Evolutionary conservation across 768 basidiomycete genomes (phyloP).

Genomic region (Rhodocollybia butyracea): DNA sequence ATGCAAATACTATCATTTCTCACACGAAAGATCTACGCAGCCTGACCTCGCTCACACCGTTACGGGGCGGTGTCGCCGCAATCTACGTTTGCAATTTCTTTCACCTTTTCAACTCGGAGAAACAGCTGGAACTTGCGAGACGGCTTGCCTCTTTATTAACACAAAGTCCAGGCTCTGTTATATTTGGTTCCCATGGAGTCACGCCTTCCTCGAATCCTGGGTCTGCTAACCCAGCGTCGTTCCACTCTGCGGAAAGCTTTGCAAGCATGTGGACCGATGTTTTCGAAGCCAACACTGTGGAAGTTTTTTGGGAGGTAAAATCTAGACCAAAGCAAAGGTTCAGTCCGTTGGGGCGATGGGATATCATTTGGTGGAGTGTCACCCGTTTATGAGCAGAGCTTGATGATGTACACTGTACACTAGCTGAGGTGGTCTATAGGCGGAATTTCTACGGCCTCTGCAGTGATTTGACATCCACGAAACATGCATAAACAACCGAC

Average conservation of each 20-base stretch:
- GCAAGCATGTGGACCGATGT: background rate
- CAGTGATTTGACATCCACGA: background rate
- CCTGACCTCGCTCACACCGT: conserved; percentile 33
- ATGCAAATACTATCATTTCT: conserved; percentile 22
- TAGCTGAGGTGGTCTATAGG: no score
- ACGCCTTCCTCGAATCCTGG: conserved; percentile 25
- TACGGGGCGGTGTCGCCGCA: conserved; percentile 42
- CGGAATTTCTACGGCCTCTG: no score
- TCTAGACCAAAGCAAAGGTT: background rate
- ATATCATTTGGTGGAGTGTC: conserved; percentile 6
- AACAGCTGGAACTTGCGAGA: conserved; percentile 39
- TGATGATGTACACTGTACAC: no score
- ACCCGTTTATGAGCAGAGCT: background rate
- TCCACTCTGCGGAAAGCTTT: conserved; percentile 6
- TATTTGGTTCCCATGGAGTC: conserved; percentile 40
- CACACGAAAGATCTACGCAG: conserved; percentile 1
- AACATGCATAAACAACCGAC: background rate
- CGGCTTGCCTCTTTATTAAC: conserved; percentile 40
- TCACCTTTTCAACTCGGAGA: conserved; percentile 42
- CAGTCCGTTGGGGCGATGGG: background rate
- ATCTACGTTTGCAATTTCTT: conserved; percentile 53
- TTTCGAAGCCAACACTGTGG: background rate
- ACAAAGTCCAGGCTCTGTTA: conserved; percentile 39
- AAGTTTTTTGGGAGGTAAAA: background rate
- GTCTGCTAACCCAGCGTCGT: background rate